Conservation (phyloP, 108 stramenopile genomes). For the Pseudonitzschia multiseries region DNA sequence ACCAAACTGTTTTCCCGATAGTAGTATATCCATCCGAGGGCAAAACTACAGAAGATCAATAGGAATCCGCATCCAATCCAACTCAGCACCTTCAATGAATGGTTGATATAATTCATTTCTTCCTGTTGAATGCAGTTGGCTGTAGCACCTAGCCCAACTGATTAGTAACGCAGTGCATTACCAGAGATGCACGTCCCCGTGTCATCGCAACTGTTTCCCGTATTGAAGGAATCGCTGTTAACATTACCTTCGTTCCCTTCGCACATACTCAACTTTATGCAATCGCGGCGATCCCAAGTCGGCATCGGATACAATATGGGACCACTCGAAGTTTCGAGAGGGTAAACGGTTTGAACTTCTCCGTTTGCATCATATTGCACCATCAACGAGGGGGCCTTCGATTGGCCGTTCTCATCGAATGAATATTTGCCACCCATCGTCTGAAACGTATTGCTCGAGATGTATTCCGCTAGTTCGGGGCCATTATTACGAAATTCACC, state of each 20-base stretch:
- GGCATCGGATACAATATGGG: slow-evolving; percentile 39
- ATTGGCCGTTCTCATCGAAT: slow-evolving; percentile 33
- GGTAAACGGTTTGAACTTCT: slow-evolving; percentile 25
- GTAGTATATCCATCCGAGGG: slow-evolving; percentile 14
- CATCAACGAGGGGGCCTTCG: slow-evolving; percentile 5
- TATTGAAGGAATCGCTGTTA: background rate
- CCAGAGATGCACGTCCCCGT: slow-evolving; percentile 3
- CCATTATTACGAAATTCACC: slow-evolving; percentile 1
- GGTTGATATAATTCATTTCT: slow-evolving; percentile 27
- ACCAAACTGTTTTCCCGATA: slow-evolving; percentile 23
- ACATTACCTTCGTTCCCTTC: background rate
- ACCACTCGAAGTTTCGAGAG: slow-evolving; percentile 11
- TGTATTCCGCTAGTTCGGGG: background rate
- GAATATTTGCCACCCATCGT: slow-evolving; percentile 26
- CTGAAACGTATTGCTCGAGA: slow-evolving; percentile 1
- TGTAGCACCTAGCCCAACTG: slow-evolving; percentile 9
- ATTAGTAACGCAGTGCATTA: background rate
- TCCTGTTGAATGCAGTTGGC: slow-evolving; percentile 15
- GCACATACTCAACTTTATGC: slow-evolving; percentile 15
- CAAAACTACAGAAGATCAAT: slow-evolving; percentile 3
- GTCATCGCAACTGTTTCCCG: background rate
- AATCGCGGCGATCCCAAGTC: slow-evolving; percentile 33
- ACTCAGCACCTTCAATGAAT: background rate
- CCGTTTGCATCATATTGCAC: slow-evolving; percentile 26
- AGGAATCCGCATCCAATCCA: background rate